A percentile compares a stretch with the other conserved stretches of the same genome.
Evolutionary conservation across 768 basidiomycete species (phyloP).

Genomic region (Trametes cubensis): DNA sequence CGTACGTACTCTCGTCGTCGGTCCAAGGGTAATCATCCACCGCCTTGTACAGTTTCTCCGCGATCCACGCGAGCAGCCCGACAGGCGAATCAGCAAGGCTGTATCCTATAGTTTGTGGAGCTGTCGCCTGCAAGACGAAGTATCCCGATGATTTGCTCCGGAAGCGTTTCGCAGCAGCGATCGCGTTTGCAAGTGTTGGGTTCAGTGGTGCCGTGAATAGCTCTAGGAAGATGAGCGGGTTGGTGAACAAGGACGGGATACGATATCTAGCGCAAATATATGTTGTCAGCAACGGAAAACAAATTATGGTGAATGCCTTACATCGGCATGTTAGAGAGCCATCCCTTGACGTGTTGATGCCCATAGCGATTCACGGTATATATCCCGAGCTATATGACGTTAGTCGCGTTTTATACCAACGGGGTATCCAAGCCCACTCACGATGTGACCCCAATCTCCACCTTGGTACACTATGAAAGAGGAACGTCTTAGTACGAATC

Average conservation of each 20-base stretch:
- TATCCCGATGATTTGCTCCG: conserved; percentile 37
- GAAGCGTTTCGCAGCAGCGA: conserved; percentile 31
- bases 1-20: conserved; percentile 52
- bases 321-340: conserved; percentile 53
- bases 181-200: conserved; percentile 38
- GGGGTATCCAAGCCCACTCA: too few relatives aligned
- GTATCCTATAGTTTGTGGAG: conserved; percentile 46
- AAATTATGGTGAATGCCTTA: too few relatives aligned
- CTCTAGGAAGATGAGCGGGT: conserved; percentile 36
- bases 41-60: conserved; percentile 34
- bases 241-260: conserved; percentile 30
- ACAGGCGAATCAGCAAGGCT: conserved; percentile 56
- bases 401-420: too few relatives aligned
- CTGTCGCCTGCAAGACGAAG: conserved; percentile 27
- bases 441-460: conserved; percentile 49
- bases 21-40: conserved; percentile 54
- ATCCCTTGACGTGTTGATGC: conserved; percentile 48
- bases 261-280: too few relatives aligned
- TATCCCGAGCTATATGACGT: conserved; percentile 37
- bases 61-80: conserved; percentile 42
- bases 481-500: too few relatives aligned
- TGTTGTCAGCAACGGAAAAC: conserved; percentile 29
- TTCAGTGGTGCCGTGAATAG: conserved; percentile 36
- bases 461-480: conserved; percentile 43
- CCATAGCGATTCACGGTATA: conserved; percentile 41